phyloP scores from a whole-genome alignment of 257 asterid genomes.

The Solanum pinnatisectum region DNA sequence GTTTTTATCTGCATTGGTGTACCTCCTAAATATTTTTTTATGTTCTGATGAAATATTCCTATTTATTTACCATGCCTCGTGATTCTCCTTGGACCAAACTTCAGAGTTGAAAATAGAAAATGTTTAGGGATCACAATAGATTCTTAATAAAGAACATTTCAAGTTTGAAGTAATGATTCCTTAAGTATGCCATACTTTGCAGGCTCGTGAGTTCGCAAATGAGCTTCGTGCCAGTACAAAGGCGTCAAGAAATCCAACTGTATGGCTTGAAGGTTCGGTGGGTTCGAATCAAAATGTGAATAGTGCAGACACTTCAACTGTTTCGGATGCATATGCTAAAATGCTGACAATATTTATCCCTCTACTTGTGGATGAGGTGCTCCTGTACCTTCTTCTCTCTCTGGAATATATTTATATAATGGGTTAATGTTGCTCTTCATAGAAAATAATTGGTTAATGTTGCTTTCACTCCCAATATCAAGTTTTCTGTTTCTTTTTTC shows the following conservation, averaged over 20 bases:
- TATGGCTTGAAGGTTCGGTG: constrained; percentile 81
- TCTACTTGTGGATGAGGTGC: constrained; percentile 92
- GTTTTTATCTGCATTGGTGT: background rate
- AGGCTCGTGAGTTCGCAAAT: constrained; percentile 98
- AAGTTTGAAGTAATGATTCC: background rate
- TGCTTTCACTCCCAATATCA: background rate
- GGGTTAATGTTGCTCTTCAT: background rate
- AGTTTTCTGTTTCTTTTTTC: background rate
- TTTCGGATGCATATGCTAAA: constrained; percentile 77
- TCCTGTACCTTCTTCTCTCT: constrained; percentile 5
- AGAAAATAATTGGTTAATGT: background rate
- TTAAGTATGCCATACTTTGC: constrained; percentile 4
- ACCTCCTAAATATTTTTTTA: background rate
- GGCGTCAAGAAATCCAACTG: constrained; percentile 56
- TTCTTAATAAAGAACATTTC: background rate
- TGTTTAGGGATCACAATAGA: background rate
- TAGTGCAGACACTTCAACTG: constrained; percentile 65
- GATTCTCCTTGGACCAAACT: background rate
- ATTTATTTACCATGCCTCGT: background rate
- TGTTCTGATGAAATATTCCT: background rate
- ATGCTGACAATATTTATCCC: constrained; percentile 89
- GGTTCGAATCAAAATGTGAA: constrained; percentile 52
- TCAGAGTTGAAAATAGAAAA: background rate
- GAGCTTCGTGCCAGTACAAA: constrained; percentile 91
- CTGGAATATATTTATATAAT: background rate